Evolutionary conservation across 805 yeast genomes (phyloP), one percentile per base, ranked within the genome.

Genomic region (Candida montana): DNA sequence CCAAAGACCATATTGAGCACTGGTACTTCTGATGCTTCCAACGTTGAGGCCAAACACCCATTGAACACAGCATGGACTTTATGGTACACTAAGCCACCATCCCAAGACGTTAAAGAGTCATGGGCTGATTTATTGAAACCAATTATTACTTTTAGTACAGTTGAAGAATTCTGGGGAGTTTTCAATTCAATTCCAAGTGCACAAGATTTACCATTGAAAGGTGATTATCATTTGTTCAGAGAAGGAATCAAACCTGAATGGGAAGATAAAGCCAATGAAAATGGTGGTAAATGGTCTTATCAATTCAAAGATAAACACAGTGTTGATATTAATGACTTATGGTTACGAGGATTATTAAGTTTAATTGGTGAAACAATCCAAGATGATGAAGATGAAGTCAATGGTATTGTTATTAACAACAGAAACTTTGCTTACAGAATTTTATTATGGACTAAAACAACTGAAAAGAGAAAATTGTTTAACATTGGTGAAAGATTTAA

Each of bases 101-200:
- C 80, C 46, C 43, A 40, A 30, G 84, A 81, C 59, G 73, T 71
- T 51, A 41, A 42, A 7, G 95, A 88, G 68, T 79, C 87, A 57
- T 91, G 98, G 98, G 77, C 87, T 41, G 95, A 90, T 59, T 75
- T 89, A 51, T 75, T 93, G 59, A 89, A 89, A 70, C 95, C 96
- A 44, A 95, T 93, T 39, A 91, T 89, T 54, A 79, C 95, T 19
- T 88, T 93, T 57, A 76, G 81, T 41, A 80, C 96, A n/a, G 98
- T 93, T 39, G 99, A 93, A 71, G 97, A 91, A 65, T 93, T 93
- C 71, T 93, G 99, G 99, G 99, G 98, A 20, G 83, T 91, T 52
- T 85, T 79, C 73, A 90, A 93, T 67, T 84, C 95, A 33, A 82
- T 93, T 55, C 98, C 98, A 52, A 80, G 79, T 55, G 96, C 95